Evolutionary conservation across 345 rosid species (phyloP).

Genomic region (Aethionema arabicum): DNA sequence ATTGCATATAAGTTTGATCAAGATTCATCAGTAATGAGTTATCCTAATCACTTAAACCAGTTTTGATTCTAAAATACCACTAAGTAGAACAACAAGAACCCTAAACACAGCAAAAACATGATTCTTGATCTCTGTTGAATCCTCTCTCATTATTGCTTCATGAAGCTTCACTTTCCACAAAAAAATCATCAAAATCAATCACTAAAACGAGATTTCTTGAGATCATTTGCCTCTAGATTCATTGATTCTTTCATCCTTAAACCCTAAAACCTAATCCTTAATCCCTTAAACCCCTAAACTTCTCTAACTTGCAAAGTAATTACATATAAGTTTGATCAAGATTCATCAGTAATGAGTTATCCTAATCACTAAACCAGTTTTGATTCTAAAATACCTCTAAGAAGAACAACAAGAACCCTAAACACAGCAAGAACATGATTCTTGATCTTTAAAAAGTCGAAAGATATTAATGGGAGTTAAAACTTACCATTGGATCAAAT

Average conservation of each 20-base stretch:
- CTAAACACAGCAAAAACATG: neutral
- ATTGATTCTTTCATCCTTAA: neutral
- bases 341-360: neutral
- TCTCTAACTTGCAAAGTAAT: conserved; percentile 14
- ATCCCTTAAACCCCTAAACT: no score
- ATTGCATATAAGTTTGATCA: conserved; percentile 10
- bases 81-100: conserved; percentile 2
- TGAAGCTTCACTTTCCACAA: conserved; percentile 56
- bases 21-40: neutral
- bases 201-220: conserved; percentile 6
- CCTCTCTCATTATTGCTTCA: conserved; percentile 95
- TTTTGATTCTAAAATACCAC: neutral
- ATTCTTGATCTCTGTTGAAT: conserved; percentile 42
- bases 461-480: conserved; percentile 23
- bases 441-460: neutral
- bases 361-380: neutral
- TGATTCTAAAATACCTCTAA: neutral
- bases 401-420: neutral
- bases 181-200: conserved; percentile 11
- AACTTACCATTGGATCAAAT: conserved; percentile 96
- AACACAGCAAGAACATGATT: neutral
- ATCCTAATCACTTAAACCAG: conserved; percentile 5
- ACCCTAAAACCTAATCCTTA: no score
- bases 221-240: no score
- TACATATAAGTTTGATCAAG: conserved; percentile 8